Percentiles rank a stretch among this genome's conserved stretches.
Evolutionary conservation across 2,329 filamentous ascomycete species (phyloP).

Genomic region (Hypoxylon sp.): DNA sequence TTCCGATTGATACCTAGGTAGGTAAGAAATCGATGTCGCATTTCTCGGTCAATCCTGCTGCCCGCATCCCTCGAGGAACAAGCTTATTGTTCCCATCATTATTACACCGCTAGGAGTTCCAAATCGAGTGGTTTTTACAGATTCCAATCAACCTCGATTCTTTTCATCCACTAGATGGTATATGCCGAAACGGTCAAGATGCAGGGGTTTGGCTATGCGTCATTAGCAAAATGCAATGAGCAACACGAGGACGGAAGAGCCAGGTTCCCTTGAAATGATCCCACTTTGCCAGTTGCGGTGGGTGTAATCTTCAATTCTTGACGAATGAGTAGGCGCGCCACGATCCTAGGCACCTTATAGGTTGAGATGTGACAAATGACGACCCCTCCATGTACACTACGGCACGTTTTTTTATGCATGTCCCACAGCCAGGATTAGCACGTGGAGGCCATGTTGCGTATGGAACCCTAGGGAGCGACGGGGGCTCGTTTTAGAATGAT

Average conservation of each 20-base stretch:
- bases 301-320: background rate
- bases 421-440: conserved; percentile 19
- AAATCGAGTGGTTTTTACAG: conserved; percentile 17
- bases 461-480: background rate
- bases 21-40: background rate
- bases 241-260: conserved; percentile 2
- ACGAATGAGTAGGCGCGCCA: conserved; percentile 5
- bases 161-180: background rate
- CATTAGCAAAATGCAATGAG: background rate
- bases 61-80: background rate
- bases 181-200: background rate
- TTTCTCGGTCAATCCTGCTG: background rate
- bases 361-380: conserved; percentile 11
- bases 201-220: background rate
- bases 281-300: background rate
- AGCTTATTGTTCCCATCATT: background rate
- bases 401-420: conserved; percentile 11
- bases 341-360: conserved; percentile 1
- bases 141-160: conserved; percentile 1
- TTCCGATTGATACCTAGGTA: conserved; percentile 1
- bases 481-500: conserved; percentile 4
- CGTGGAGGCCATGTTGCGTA: conserved; percentile 26
- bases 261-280: background rate
- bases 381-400: background rate
- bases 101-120: background rate